phyloP scores from a whole-genome alignment of 768 basidiomycete genomes.

The Termitomyces sp. region DNA sequence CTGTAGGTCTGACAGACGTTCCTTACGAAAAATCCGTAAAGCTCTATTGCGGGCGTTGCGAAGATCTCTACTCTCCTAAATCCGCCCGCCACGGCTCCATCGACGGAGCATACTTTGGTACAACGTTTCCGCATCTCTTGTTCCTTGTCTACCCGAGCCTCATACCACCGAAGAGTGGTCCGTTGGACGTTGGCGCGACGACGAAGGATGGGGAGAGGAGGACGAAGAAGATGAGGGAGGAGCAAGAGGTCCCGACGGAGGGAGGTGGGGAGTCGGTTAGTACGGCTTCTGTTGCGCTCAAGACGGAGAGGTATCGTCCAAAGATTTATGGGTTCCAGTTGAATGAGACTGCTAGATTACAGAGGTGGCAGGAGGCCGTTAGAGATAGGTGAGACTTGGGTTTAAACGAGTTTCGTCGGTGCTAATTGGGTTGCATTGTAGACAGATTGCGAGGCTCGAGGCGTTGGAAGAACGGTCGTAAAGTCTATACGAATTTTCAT shows the following conservation, averaged over 20 bases:
- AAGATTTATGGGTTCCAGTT: slow-evolving; percentile 97
- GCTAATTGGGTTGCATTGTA: slow-evolving; percentile 5
- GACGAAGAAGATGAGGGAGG: slow-evolving; percentile 37
- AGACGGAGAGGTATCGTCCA: slow-evolving; percentile 89
- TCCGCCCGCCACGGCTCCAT: slow-evolving; percentile 95
- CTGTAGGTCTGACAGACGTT: slow-evolving; percentile 94
- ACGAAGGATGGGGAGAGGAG: slow-evolving; percentile 26
- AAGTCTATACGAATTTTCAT: background rate
- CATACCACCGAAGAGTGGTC: slow-evolving; percentile 75
- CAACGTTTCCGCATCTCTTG: slow-evolving; percentile 93
- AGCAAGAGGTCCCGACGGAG: slow-evolving; percentile 53
- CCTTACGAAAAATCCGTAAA: slow-evolving; percentile 99
- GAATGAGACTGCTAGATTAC: slow-evolving; percentile 87
- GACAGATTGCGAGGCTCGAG: slow-evolving; percentile 49
- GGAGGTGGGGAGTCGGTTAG: slow-evolving; percentile 64
- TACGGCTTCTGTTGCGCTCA: slow-evolving; percentile 78
- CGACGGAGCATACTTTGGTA: slow-evolving; percentile 98
- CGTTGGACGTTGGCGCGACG: slow-evolving; percentile 26
- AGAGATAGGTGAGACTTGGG: slow-evolving; percentile 62
- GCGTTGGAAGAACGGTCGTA: slow-evolving; percentile 5
- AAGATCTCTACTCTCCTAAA: slow-evolving; percentile 98
- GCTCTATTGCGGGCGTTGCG: slow-evolving; percentile 96
- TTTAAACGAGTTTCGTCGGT: background rate
- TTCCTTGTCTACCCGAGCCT: slow-evolving; percentile 96
- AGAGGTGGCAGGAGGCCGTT: slow-evolving; percentile 94